Evolutionary conservation across 1,284 basidiomycete genomes (phyloP), one percentile per base, ranked within the genome.

Genomic region (Cryptococcus sp.): DNA sequence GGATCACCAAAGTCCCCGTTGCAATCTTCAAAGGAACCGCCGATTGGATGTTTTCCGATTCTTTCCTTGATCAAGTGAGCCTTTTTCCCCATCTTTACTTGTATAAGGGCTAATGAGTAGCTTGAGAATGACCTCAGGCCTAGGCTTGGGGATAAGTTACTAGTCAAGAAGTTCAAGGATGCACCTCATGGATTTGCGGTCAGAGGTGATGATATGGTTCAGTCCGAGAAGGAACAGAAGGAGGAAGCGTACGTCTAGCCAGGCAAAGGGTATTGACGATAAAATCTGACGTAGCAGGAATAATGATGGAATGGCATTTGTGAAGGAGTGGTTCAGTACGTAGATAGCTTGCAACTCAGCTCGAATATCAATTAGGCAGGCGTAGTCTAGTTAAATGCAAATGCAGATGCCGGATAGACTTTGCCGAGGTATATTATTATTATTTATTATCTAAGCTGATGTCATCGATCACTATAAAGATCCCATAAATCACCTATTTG

Each of bases 181-280:
- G 82, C 80, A 53, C 76, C 72, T 0, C 85, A 86, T 63, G 85
- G 85, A 0, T 86, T 85, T 64, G 79, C 83, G 9, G 80, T 76
- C 19, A 63, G 76, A 49, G 70, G 70, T 23, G 83, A 83, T 36
- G 49, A 62, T 23, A 57, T 54, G 45, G 55, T 75, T 42, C 53
- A 49, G 7, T 53, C 56, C 16, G 54, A 60, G 49, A 62, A 77
- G 70, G 75, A 66, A 57, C 64, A 79, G 55, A 85, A 85, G 70
- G 85, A 86, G 64, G 82, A 80, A 21, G 76, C 83, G 56, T 53
- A 22, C 51, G 55, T 56, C 21, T 22, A 19, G 41, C n/a, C n/a
- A n/a, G n/a, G n/a, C n/a, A n/a, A n/a, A n/a, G n/a, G n/a, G n/a
- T n/a, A n/a, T n/a, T n/a, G n/a, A n/a, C n/a, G 10, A 36, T n/a